Evolutionary conservation across 495 filamentous ascomycete genomes (phyloP).

Genomic region (Lineolata rhizophorae): DNA sequence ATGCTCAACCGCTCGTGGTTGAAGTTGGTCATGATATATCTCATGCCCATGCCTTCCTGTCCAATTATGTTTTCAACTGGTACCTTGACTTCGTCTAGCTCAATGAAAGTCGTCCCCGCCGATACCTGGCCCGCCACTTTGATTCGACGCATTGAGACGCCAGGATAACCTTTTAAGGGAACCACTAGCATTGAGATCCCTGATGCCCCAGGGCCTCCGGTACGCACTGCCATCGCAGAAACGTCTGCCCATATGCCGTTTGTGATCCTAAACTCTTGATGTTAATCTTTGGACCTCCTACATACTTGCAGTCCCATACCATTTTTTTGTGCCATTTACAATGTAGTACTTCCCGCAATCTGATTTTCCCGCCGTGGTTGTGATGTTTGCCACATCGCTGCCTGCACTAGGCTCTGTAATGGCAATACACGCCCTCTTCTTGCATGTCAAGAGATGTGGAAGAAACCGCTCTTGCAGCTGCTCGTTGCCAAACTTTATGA

Average conservation of each 20-base stretch:
- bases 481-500: slow-evolving; percentile 41
- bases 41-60: slow-evolving; percentile 49
- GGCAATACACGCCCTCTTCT: slow-evolving; percentile 46
- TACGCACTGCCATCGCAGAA: slow-evolving; percentile 53
- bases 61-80: slow-evolving; percentile 48
- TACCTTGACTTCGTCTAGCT: slow-evolving; percentile 51
- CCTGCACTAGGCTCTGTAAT: slow-evolving; percentile 60
- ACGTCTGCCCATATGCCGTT: slow-evolving; percentile 61
- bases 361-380: slow-evolving; percentile 40
- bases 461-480: slow-evolving; percentile 39
- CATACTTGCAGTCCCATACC: slow-evolving; percentile 19
- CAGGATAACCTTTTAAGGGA: slow-evolving; percentile 36
- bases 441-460: slow-evolving; percentile 42
- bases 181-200: slow-evolving; percentile 47
- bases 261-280: slow-evolving; percentile 30
- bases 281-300: background rate
- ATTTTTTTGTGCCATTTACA: slow-evolving; percentile 62
- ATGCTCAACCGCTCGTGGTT: slow-evolving; percentile 52
- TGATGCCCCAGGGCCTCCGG: slow-evolving; percentile 36
- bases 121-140: slow-evolving; percentile 36
- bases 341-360: slow-evolving; percentile 44
- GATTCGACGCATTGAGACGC: slow-evolving; percentile 43
- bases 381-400: slow-evolving; percentile 48
- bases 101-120: slow-evolving; percentile 53
- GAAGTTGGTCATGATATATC: slow-evolving; percentile 66